Evolutionary conservation across 257 asterid species (phyloP).

Genomic region (Verbascum thapsus): DNA sequence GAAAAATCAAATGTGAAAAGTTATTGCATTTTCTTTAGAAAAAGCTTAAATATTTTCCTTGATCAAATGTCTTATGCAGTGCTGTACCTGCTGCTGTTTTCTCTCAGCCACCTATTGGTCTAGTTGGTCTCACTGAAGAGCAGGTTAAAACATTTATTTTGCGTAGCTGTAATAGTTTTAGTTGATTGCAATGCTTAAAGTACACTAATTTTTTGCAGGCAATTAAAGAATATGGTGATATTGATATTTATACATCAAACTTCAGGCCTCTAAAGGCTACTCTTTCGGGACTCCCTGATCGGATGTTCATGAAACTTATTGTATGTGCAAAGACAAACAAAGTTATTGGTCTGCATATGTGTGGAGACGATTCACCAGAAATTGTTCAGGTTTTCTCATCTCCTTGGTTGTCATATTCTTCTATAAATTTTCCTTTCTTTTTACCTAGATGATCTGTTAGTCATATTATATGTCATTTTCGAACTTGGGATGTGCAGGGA

Average conservation of each 20-base stretch:
- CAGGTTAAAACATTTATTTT: conserved; percentile 50
- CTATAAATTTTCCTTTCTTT: conserved; percentile 1
- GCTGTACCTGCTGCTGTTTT: conserved; percentile 88
- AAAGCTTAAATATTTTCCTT: conserved; percentile 12
- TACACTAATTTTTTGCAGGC: conserved; percentile 50
- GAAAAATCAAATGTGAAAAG: neutral
- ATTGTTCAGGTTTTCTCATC: conserved; percentile 69
- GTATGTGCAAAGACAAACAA: conserved; percentile 80
- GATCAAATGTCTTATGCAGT: conserved; percentile 45
- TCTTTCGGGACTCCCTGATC: conserved; percentile 93
- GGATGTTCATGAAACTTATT: conserved; percentile 83
- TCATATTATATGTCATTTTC: conserved; percentile 9
- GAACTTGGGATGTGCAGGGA: conserved; percentile 56
- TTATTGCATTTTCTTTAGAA: neutral
- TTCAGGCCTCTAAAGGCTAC: conserved; percentile 96
- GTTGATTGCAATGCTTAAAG: conserved; percentile 25
- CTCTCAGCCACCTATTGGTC: conserved; percentile 97
- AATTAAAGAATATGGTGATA: conserved; percentile 65
- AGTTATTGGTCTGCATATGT: conserved; percentile 88
- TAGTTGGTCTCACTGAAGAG: conserved; percentile 92
- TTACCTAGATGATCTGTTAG: conserved; percentile 2
- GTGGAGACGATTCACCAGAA: conserved; percentile 96
- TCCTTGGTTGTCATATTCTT: conserved; percentile 1
- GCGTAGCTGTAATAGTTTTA: conserved; percentile 21
- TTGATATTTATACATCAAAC: conserved; percentile 81